Evolutionary conservation across 371 early-diverging fungal species (phyloP).

Genomic region (Syncephalastrum contaminatum): DNA sequence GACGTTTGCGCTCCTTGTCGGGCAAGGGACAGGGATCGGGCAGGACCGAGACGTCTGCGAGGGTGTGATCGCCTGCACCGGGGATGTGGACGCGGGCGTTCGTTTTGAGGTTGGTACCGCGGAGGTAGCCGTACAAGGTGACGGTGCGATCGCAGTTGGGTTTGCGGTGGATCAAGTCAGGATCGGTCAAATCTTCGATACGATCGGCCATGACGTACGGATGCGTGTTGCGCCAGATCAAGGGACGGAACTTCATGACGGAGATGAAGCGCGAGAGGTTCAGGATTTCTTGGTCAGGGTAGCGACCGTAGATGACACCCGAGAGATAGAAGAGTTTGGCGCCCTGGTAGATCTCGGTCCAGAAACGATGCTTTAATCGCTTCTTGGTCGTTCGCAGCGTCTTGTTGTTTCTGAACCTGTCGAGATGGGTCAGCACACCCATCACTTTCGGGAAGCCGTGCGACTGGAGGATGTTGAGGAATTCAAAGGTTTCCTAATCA

Average conservation of each 20-base stretch:
- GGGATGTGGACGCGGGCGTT: conserved; percentile 90
- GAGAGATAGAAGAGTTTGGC: conserved; percentile 97
- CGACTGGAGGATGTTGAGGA: conserved; percentile 94
- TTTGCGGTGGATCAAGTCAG: conserved; percentile 74
- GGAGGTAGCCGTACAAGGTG: conserved; percentile 91
- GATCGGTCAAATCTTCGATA: conserved; percentile 95
- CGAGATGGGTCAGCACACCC: conserved; percentile 95
- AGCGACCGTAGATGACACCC: conserved; percentile 91
- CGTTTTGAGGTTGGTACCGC: conserved; percentile 90
- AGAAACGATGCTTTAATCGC: conserved; percentile 94
- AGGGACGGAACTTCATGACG: conserved; percentile 95
- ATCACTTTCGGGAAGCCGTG: conserved; percentile 98
- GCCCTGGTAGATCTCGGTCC: conserved; percentile 98
- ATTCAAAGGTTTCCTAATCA: conserved; percentile 95
- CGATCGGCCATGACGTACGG: conserved; percentile 96
- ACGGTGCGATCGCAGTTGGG: conserved; percentile 92
- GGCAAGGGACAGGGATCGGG: conserved; percentile 95
- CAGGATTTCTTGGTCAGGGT: conserved; percentile 89
- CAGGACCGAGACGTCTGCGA: conserved; percentile 74
- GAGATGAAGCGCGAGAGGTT: conserved; percentile 96
- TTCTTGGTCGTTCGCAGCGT: conserved; percentile 88
- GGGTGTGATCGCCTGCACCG: conserved; percentile 88
- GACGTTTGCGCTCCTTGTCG: conserved; percentile 83
- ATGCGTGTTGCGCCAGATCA: conserved; percentile 95
- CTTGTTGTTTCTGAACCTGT: conserved; percentile 92